Evolutionary conservation across 495 filamentous ascomycete species (phyloP).

Genomic region (Echria macrotheca): DNA sequence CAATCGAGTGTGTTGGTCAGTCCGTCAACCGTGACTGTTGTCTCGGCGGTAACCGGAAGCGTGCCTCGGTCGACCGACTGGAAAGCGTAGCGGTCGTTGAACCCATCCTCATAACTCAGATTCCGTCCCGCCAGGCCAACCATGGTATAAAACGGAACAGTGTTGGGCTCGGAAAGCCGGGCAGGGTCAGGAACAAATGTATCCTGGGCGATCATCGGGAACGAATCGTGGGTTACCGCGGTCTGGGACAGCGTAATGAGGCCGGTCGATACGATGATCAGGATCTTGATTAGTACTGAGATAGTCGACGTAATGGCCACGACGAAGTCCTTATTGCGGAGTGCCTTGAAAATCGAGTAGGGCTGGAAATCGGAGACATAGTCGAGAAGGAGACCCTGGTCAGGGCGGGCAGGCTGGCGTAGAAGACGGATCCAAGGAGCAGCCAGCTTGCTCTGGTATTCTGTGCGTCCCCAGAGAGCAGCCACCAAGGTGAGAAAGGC

Average conservation of each 20-base stretch:
- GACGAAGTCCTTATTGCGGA: slow-evolving; percentile 10
- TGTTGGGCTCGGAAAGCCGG: background rate
- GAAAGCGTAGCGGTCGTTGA: slow-evolving; percentile 7
- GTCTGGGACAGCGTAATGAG: slow-evolving; percentile 14
- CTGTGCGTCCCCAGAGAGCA: slow-evolving; percentile 24
- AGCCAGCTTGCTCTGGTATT: slow-evolving; percentile 24
- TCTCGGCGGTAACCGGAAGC: background rate
- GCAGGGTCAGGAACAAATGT: background rate
- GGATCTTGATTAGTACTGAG: slow-evolving; percentile 12
- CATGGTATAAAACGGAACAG: slow-evolving; percentile 3
- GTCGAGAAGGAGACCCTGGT: slow-evolving; percentile 6
- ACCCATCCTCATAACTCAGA: slow-evolving; percentile 5
- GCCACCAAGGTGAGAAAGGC: slow-evolving; percentile 23
- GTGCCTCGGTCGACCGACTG: background rate
- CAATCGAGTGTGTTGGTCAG: slow-evolving; percentile 9
- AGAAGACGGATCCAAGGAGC: slow-evolving; percentile 26
- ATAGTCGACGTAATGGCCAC: slow-evolving; percentile 12
- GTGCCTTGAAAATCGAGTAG: slow-evolving; percentile 4
- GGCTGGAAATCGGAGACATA: slow-evolving; percentile 10
- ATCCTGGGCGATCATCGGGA: slow-evolving; percentile 1
- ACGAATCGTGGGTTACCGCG: background rate
- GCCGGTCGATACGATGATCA: slow-evolving; percentile 18
- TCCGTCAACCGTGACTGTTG: slow-evolving; percentile 3
- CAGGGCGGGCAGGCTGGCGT: background rate
- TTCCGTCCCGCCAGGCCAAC: background rate